These are phyloP conservation scores for Calophaca sinica DNA, from an alignment of 306 rosid species.

Conservation along the genomic window DNA sequence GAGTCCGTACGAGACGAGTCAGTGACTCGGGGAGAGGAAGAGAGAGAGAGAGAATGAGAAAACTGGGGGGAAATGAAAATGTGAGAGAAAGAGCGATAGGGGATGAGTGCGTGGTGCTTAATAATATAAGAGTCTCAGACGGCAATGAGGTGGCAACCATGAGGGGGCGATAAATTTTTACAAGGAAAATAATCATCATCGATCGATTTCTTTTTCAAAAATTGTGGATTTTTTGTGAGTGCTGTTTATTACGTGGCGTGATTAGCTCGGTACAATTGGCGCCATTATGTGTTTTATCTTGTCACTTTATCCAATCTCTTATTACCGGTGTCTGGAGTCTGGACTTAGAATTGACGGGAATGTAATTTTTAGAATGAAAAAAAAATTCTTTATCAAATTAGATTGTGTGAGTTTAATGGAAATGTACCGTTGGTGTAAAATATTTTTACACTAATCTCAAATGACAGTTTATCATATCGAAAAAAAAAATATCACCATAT, in stretches of 20 bases:
- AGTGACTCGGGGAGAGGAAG: conserved; percentile 11
- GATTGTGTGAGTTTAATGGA: too few species aligned
- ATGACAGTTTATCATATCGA: too few species aligned
- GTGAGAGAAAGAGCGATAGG: background rate
- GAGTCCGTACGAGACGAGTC: conserved; percentile 30
- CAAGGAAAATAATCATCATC: background rate
- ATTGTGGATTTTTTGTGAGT: conserved; percentile 29
- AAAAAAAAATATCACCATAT: too few species aligned
- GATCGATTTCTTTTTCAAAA: background rate
- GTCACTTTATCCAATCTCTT: background rate
- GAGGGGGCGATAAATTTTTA: conserved; percentile 41
- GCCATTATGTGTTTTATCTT: conserved; percentile 24
- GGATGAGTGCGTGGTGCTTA: conserved; percentile 34
- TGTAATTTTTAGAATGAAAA: too few species aligned
- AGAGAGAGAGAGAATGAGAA: background rate
- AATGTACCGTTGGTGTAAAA: too few species aligned
- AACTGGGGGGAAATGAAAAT: background rate
- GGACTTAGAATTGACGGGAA: too few species aligned
- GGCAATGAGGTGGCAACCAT: conserved; percentile 53
- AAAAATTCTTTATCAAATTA: too few species aligned
- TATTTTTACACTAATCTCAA: too few species aligned
- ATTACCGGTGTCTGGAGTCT: too few species aligned
- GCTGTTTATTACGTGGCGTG: conserved; percentile 40
- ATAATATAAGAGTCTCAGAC: conserved; percentile 48
- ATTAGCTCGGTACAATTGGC: conserved; percentile 19